Evolutionary conservation across 2,329 filamentous ascomycete genomes (phyloP).

Genomic region (Albifimbria verrucaria): DNA sequence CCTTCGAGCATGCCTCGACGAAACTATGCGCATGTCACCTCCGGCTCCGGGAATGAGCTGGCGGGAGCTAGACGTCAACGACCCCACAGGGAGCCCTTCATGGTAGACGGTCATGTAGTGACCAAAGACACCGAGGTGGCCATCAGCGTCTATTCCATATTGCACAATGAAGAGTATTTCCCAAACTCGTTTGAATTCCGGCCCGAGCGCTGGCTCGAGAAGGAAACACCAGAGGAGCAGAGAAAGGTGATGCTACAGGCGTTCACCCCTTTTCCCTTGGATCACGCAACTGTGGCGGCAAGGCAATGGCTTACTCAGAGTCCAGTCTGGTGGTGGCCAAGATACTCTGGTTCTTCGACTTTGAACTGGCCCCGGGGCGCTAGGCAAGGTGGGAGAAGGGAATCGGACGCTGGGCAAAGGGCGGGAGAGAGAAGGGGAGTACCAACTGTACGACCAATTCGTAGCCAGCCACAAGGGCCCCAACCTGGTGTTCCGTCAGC

Average conservation of each 20-base stretch:
- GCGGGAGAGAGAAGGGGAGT: too few species aligned
- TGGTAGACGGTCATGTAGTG: not conserved
- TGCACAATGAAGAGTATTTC: not conserved
- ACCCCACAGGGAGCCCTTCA: not conserved
- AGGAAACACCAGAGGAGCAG: not conserved
- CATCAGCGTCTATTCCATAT: not conserved
- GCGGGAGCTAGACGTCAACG: not conserved
- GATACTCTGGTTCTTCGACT: conserved; percentile 1
- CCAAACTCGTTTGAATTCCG: not conserved
- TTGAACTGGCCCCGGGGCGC: not conserved
- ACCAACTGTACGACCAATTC: too few species aligned
- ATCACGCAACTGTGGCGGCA: not conserved
- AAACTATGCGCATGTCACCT: not conserved
- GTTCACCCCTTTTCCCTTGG: not conserved
- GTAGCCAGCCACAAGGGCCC: too few species aligned
- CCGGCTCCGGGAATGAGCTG: not conserved
- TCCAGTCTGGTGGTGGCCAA: not conserved
- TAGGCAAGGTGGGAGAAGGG: not conserved
- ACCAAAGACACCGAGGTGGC: not conserved
- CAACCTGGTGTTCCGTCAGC: too few species aligned
- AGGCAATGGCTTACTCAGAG: not conserved
- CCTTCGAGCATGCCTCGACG: not conserved
- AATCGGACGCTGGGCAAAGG: too few species aligned
- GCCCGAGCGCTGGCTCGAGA: not conserved
- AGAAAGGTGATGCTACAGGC: not conserved